These are phyloP conservation scores for Mycena olivaceomarginata DNA, from an alignment of 768 basidiomycete species.

Conservation along the genomic window DNA sequence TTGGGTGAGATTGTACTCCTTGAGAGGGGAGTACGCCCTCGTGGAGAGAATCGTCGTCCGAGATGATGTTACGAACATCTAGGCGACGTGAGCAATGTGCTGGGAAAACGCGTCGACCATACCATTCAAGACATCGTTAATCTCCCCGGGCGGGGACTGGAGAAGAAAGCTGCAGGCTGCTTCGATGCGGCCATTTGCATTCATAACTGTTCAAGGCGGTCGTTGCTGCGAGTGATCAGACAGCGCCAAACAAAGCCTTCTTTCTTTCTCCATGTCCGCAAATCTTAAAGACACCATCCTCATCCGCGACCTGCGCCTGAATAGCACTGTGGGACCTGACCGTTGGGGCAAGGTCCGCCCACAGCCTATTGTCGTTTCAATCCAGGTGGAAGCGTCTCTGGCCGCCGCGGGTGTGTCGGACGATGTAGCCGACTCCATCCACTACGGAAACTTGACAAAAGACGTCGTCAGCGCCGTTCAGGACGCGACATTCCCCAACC, in stretches of 20 bases:
- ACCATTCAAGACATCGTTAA: constrained; percentile 97
- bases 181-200: constrained; percentile 77
- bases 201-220: constrained; percentile 62
- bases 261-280: not conserved
- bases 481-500: constrained; percentile 50
- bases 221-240: constrained; percentile 1
- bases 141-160: constrained; percentile 96
- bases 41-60: constrained; percentile 90
- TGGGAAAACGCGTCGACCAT: constrained; percentile 41
- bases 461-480: constrained; percentile 57
- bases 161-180: constrained; percentile 87
- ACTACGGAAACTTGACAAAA: constrained; percentile 81
- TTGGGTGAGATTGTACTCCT: constrained; percentile 92
- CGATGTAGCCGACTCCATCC: constrained; percentile 73
- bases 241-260: constrained; percentile 1
- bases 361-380: constrained; percentile 72
- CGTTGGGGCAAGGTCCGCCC: constrained; percentile 68
- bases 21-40: constrained; percentile 85
- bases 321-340: constrained; percentile 59
- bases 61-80: constrained; percentile 95
- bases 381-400: constrained; percentile 67
- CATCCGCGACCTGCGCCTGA: constrained; percentile 26
- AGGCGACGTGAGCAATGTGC: constrained; percentile 34
- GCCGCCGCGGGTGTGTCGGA: constrained; percentile 67
- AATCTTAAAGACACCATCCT: constrained; percentile 20